Evolutionary conservation across 257 asterid genomes (phyloP).

Genomic region (Penstemon barbatus): DNA sequence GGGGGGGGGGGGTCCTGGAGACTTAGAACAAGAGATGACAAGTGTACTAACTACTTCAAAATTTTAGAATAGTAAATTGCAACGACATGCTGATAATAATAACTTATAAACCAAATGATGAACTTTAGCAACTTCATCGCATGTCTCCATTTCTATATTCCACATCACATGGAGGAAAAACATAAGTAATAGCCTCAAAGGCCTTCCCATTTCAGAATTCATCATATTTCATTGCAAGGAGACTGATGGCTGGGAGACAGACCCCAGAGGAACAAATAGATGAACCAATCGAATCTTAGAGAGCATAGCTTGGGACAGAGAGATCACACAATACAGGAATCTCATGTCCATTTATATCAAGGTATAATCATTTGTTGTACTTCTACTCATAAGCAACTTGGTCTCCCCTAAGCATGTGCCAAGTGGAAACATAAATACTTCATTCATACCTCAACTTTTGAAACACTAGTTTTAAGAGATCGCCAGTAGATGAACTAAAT

Average conservation of each 20-base stretch:
- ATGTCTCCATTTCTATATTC: background rate
- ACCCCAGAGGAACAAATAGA: too few species aligned
- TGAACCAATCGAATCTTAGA: background rate
- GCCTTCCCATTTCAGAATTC: background rate
- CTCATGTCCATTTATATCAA: too few species aligned
- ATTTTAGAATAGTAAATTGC: background rate
- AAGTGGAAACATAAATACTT: too few species aligned
- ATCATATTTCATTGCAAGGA: background rate
- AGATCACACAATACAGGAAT: too few species aligned
- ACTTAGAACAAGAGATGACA: background rate
- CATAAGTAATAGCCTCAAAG: slow-evolving; percentile 4
- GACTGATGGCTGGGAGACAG: background rate
- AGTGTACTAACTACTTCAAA: background rate
- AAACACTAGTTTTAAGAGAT: background rate
- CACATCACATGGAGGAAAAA: background rate
- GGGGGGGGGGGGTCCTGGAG: background rate
- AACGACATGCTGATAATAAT: background rate
- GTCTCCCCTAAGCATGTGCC: too few species aligned
- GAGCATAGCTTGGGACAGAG: too few species aligned
- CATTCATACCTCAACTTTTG: slow-evolving; percentile 1
- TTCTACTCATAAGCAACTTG: too few species aligned
- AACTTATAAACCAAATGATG: background rate
- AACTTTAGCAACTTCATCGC: background rate
- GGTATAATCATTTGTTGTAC: too few species aligned
- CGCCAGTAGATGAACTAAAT: too few species aligned